phyloP scores from a whole-genome alignment of 495 filamentous ascomycete species.

The Xylaria telfairii region DNA sequence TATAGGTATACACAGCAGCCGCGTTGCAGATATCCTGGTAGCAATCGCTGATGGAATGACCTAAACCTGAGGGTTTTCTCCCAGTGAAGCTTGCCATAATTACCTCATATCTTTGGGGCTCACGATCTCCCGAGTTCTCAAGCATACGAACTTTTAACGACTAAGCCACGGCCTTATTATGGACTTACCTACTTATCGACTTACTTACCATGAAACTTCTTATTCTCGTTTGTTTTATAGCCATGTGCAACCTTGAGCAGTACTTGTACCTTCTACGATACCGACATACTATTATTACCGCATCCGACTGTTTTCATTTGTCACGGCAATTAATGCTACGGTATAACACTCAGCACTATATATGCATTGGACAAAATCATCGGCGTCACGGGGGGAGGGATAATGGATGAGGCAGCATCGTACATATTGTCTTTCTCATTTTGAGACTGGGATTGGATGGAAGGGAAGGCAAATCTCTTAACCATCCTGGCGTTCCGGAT shows the following conservation, averaged over 20 bases:
- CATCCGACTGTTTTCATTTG: constrained; percentile 35
- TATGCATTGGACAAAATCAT: constrained; percentile 31
- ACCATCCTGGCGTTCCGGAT: constrained; percentile 38
- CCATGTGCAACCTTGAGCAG: background rate
- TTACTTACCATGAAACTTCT: constrained; percentile 14
- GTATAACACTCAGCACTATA: constrained; percentile 22
- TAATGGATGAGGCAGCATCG: constrained; percentile 36
- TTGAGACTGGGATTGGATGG: constrained; percentile 20
- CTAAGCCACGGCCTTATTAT: constrained; percentile 1
- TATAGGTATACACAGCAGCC: background rate
- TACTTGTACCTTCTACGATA: constrained; percentile 35
- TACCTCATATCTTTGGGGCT: background rate
- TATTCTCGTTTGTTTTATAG: constrained; percentile 38
- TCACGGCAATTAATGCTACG: constrained; percentile 11
- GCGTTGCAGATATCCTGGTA: background rate
- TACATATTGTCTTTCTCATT: constrained; percentile 29
- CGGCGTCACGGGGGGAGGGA: constrained; percentile 31
- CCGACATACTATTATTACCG: constrained; percentile 17
- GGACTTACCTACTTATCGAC: background rate
- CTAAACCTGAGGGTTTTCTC: background rate
- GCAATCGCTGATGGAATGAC: background rate
- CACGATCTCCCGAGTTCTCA: background rate
- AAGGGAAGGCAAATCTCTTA: constrained; percentile 32
- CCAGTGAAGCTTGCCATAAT: background rate
- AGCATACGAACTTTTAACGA: background rate